Percentiles rank a stretch among this genome's conserved stretches.
phyloP scores from a whole-genome alignment of 305 asterid genomes.

The Fraxinus platypoda region DNA sequence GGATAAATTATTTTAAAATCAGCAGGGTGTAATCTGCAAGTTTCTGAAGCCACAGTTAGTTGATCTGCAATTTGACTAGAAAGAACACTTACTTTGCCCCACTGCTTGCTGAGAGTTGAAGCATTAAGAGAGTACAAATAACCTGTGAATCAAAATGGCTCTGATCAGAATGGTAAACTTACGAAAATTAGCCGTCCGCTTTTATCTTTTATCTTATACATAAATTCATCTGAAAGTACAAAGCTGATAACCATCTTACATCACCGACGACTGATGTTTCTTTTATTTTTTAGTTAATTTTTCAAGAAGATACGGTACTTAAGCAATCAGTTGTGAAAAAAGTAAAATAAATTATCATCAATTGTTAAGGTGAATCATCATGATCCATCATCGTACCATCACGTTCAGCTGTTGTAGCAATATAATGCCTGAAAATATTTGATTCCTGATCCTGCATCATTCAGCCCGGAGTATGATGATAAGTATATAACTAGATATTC shows the following conservation, averaged over 20 bases:
- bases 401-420: slow-evolving; percentile 83
- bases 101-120: slow-evolving; percentile 84
- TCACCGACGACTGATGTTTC: neutral
- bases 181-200: neutral
- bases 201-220: neutral
- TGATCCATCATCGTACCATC: slow-evolving; percentile 58
- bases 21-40: neutral
- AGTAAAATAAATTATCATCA: neutral
- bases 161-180: neutral
- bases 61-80: neutral
- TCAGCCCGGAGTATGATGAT: slow-evolving; percentile 21
- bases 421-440: slow-evolving; percentile 77
- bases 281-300: neutral
- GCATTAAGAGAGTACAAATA: slow-evolving; percentile 80
- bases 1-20: neutral
- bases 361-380: neutral
- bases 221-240: neutral
- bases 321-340: neutral
- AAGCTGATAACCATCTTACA: neutral
- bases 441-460: slow-evolving; percentile 65
- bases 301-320: neutral
- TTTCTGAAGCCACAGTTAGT: neutral
- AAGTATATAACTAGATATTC: slow-evolving; percentile 19
- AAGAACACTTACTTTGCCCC: slow-evolving; percentile 62
- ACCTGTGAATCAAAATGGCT: slow-evolving; percentile 44